Conservation (phyloP, 164 flowering plant genomes). For the Taxillus chinensis region DNA sequence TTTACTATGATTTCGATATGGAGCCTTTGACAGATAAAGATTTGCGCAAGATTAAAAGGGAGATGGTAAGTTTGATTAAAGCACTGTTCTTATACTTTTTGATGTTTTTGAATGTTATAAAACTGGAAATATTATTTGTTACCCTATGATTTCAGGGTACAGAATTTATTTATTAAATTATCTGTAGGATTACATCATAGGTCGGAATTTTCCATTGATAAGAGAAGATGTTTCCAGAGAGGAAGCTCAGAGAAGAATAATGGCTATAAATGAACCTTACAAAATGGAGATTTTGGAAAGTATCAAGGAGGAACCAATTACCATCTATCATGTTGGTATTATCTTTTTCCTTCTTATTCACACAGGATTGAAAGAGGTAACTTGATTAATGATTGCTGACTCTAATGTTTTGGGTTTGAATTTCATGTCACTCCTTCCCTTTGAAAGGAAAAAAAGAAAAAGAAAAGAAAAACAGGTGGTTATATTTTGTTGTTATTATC, state of each 20-base stretch:
- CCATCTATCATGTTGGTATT: slow-evolving; percentile 87
- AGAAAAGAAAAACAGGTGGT: no score
- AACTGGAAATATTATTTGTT: background rate
- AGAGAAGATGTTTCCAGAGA: slow-evolving; percentile 84
- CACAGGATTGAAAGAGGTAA: no score
- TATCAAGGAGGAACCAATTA: slow-evolving; percentile 79
- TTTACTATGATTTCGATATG: slow-evolving; percentile 94
- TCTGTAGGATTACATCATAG: slow-evolving; percentile 93
- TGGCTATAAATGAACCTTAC: slow-evolving; percentile 77
- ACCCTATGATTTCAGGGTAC: background rate
- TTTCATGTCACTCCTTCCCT: background rate
- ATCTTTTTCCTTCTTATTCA: background rate
- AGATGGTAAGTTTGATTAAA: slow-evolving; percentile 59
- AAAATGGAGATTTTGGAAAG: slow-evolving; percentile 85
- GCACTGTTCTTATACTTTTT: background rate
- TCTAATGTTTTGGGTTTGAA: no score
- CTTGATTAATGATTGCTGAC: no score
- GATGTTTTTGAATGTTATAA: background rate
- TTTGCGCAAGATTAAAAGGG: slow-evolving; percentile 86
- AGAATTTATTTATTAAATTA: slow-evolving; percentile 41
- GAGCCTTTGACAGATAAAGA: slow-evolving; percentile 86
- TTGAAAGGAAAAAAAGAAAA: no score
- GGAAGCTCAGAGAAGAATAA: slow-evolving; percentile 77
- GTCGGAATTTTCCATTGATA: slow-evolving; percentile 67
- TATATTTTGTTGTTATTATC: no score